Evolutionary conservation across 2,329 filamentous ascomycete genomes (phyloP).

Genomic region (Verruconis gallopava): DNA sequence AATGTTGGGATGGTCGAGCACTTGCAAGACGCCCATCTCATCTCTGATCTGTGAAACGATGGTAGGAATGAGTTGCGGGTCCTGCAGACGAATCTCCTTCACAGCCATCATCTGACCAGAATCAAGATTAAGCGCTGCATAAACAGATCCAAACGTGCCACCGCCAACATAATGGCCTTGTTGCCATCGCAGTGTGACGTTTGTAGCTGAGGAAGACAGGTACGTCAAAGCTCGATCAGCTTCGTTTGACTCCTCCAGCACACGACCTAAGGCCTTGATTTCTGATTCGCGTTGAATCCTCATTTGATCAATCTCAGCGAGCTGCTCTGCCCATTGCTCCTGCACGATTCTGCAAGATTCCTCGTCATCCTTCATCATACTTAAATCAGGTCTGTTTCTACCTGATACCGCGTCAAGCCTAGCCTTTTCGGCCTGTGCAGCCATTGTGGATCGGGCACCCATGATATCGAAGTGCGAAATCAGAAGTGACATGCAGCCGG

Average conservation of each 20-base stretch:
- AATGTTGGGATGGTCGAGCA: constrained; percentile 93
- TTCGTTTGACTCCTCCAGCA: constrained; percentile 89
- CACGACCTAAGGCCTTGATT: constrained; percentile 74
- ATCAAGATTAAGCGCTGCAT: constrained; percentile 93
- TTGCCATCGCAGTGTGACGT: constrained; percentile 93
- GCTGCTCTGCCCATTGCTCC: constrained; percentile 58
- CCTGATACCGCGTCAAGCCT: constrained; percentile 67
- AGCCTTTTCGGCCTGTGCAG: constrained; percentile 87
- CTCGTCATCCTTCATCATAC: constrained; percentile 63
- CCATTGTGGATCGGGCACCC: constrained; percentile 84
- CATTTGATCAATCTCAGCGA: constrained; percentile 63
- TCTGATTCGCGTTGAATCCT: constrained; percentile 72
- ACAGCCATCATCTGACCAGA: constrained; percentile 95
- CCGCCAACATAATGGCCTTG: constrained; percentile 97
- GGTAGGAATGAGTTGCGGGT: constrained; percentile 88
- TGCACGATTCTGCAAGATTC: constrained; percentile 65
- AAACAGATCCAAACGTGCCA: constrained; percentile 94
- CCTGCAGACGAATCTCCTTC: constrained; percentile 94
- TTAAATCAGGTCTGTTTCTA: constrained; percentile 67
- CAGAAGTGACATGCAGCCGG: constrained; percentile 90
- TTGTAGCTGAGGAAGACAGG: constrained; percentile 85
- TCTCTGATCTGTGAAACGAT: constrained; percentile 90
- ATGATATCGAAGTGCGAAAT: constrained; percentile 99
- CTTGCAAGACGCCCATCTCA: constrained; percentile 92
- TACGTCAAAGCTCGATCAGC: constrained; percentile 90